phyloP scores from a whole-genome alignment of 176 grass and related monocot genomes.

The Hsuehochloa calcarea region DNA sequence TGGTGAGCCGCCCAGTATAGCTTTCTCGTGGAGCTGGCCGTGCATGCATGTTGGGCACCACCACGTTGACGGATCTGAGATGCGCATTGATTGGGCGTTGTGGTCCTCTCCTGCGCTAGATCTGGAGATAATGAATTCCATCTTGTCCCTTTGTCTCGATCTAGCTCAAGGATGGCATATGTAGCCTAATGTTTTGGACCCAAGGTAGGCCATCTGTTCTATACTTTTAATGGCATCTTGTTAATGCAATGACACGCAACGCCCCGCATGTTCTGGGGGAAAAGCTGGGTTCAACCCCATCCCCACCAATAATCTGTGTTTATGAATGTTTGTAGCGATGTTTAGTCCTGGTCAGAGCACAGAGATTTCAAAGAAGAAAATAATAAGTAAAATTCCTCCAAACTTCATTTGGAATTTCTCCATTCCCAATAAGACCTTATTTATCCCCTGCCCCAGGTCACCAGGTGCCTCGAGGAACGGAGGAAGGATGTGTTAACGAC shows the following conservation, averaged over 20 bases:
- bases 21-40: neutral
- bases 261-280: neutral
- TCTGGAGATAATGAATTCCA: neutral
- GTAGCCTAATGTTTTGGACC: neutral
- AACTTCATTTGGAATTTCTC: neutral
- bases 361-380: neutral
- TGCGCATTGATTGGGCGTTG: neutral
- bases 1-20: no score
- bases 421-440: neutral
- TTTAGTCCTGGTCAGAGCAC: neutral
- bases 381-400: neutral
- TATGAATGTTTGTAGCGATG: neutral
- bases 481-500: neutral
- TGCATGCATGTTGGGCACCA: neutral
- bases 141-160: neutral
- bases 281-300: neutral
- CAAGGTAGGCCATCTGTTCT: neutral
- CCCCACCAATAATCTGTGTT: neutral
- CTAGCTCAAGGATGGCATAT: neutral
- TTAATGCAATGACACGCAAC: neutral
- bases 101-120: neutral
- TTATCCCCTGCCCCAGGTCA: neutral
- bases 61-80: conserved; percentile 31
- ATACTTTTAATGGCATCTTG: neutral
- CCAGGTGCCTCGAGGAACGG: neutral